Conservation (phyloP, 306 rosid genomes). For the Ceratonia siliqua region DNA sequence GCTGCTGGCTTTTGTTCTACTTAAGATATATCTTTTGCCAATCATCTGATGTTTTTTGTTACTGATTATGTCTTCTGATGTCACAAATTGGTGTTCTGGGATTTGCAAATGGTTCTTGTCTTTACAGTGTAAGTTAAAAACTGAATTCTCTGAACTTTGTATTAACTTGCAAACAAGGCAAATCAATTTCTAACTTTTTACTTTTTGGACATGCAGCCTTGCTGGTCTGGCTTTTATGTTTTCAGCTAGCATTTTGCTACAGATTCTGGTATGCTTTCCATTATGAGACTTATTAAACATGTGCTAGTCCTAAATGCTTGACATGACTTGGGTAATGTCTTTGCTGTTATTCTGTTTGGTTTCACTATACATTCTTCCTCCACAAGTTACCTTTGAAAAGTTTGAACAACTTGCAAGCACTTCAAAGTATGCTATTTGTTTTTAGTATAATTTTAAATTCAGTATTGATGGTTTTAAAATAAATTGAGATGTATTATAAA, state of each 20-base stretch:
- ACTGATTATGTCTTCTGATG: slow-evolving; percentile 43
- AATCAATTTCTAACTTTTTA: slow-evolving; percentile 25
- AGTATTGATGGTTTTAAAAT: slow-evolving; percentile 9
- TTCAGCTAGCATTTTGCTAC: slow-evolving; percentile 94
- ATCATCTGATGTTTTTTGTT: not conserved
- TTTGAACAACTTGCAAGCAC: not conserved
- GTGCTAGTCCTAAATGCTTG: slow-evolving; percentile 20
- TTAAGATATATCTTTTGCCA: not conserved
- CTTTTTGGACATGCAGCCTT: slow-evolving; percentile 60
- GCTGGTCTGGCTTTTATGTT: slow-evolving; percentile 99
- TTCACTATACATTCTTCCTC: slow-evolving; percentile 4
- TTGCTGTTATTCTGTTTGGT: not conserved
- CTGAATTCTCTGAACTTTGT: slow-evolving; percentile 25
- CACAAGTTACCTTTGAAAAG: not conserved
- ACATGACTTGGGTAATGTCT: slow-evolving; percentile 25
- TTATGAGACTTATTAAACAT: slow-evolving; percentile 17
- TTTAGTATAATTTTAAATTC: slow-evolving; percentile 14
- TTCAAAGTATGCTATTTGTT: not conserved
- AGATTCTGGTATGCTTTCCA: slow-evolving; percentile 74
- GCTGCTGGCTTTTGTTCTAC: not conserved
- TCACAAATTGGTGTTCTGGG: slow-evolving; percentile 35
- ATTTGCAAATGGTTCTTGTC: slow-evolving; percentile 31
- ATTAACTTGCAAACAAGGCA: slow-evolving; percentile 31
- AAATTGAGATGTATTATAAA: not conserved
- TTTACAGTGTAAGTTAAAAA: slow-evolving; percentile 78